Percentiles rank a stretch among this genome's conserved stretches.
These are phyloP conservation scores for Mortierella polycephala DNA, from an alignment of 371 early-diverging fungal species.

Conservation along the genomic window DNA sequence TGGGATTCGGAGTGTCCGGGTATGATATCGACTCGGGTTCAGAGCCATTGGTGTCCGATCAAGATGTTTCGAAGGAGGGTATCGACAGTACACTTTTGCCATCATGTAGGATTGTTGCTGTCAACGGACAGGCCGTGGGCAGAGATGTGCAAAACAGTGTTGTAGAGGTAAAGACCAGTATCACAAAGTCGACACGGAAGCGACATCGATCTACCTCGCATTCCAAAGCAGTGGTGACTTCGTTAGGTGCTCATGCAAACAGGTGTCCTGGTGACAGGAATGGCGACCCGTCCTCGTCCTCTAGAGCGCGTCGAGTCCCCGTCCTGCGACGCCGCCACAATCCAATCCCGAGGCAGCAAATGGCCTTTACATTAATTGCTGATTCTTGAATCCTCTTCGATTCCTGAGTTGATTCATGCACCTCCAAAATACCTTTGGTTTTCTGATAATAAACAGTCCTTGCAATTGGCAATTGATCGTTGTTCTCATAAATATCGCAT, in stretches of 20 bases:
- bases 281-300: not conserved
- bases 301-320: not conserved
- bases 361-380: constrained; percentile 18
- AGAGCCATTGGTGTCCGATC: too few relatives aligned
- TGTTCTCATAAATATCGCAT: too few relatives aligned
- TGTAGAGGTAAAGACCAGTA: too few relatives aligned
- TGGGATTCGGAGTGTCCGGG: too few relatives aligned
- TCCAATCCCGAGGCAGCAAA: constrained; percentile 17
- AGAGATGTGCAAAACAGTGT: too few relatives aligned
- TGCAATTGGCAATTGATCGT: too few relatives aligned
- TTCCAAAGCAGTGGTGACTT: not conserved
- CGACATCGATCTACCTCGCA: not conserved
- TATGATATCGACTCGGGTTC: too few relatives aligned
- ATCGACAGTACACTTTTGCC: too few relatives aligned
- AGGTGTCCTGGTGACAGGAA: not conserved
- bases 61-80: too few relatives aligned
- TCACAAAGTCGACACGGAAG: not conserved
- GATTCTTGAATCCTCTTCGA: not conserved
- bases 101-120: too few relatives aligned
- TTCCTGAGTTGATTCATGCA: not conserved
- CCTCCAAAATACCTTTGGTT: not conserved
- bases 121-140: too few relatives aligned
- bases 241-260: not conserved
- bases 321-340: constrained; percentile 4
- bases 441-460: too few relatives aligned